Percentiles rank a stretch among this genome's conserved stretches.
Conservation (phyloP, 345 rosid species). For the Moricandia moricandioides region DNA sequence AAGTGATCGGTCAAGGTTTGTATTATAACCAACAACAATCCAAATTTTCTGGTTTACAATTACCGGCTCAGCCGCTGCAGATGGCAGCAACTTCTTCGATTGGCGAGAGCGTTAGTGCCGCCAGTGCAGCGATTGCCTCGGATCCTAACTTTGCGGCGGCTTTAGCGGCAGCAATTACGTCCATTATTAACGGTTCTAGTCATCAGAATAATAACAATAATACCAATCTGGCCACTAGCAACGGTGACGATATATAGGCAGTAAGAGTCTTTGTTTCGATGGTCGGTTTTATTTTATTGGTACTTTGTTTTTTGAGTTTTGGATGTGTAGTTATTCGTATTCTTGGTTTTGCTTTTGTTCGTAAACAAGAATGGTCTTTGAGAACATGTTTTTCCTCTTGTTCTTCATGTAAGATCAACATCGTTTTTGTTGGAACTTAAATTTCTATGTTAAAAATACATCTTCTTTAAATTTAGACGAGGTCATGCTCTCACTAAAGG, state of each 20-base stretch:
- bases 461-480: not conserved
- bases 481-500: not conserved
- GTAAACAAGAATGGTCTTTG: slow-evolving; percentile 24
- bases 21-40: slow-evolving; percentile 65
- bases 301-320: slow-evolving; percentile 15
- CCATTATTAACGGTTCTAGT: slow-evolving; percentile 60
- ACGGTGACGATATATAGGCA: slow-evolving; percentile 32
- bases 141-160: slow-evolving; percentile 96
- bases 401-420: slow-evolving; percentile 31
- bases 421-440: not conserved
- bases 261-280: slow-evolving; percentile 14
- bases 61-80: slow-evolving; percentile 44
- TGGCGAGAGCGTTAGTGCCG: slow-evolving; percentile 57
- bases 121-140: slow-evolving; percentile 72
- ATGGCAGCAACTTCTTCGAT: slow-evolving; percentile 36
- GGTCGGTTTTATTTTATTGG: slow-evolving; percentile 9
- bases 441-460: not conserved
- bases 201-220: slow-evolving; percentile 30
- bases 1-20: slow-evolving; percentile 60
- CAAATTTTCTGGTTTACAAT: slow-evolving; percentile 83
- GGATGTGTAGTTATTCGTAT: slow-evolving; percentile 27
- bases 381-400: slow-evolving; percentile 26
- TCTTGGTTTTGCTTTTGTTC: not conserved
- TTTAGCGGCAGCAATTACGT: slow-evolving; percentile 89
- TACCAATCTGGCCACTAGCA: slow-evolving; percentile 33